These are phyloP conservation scores for Ustulina deusta DNA, from an alignment of 2,329 filamentous ascomycete species.

Conservation along the genomic window DNA sequence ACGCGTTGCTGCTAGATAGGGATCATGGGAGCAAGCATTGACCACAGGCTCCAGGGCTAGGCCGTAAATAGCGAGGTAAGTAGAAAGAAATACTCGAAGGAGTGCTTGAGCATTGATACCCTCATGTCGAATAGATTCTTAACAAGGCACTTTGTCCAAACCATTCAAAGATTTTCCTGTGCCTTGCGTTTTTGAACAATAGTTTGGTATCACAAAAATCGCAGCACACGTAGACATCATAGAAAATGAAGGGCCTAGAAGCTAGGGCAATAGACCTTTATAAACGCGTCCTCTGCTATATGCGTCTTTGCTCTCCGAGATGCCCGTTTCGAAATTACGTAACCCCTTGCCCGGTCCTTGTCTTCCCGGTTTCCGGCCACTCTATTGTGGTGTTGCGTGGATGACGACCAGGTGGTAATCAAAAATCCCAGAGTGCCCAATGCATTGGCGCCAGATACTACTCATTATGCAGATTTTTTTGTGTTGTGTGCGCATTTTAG, in stretches of 20 bases:
- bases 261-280: neutral
- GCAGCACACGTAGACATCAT: neutral
- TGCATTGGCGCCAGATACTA: neutral
- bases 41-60: neutral
- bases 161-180: neutral
- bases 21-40: neutral
- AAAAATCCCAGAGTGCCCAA: neutral
- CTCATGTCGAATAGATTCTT: conserved; percentile 4
- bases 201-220: no score
- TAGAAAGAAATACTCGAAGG: conserved; percentile 1
- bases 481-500: neutral
- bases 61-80: conserved; percentile 7
- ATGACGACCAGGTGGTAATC: no score
- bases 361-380: no score
- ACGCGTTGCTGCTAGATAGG: conserved; percentile 53
- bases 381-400: no score
- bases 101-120: conserved; percentile 27
- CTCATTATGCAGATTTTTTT: neutral
- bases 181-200: neutral
- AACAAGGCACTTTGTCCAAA: neutral
- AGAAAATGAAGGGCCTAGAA: neutral
- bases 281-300: no score
- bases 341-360: no score
- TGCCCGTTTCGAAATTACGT: no score
- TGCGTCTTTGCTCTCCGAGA: no score